phyloP scores from a whole-genome alignment of 1,139 yeast genomes.

The Spencermartinsiella ligniputridi region DNA sequence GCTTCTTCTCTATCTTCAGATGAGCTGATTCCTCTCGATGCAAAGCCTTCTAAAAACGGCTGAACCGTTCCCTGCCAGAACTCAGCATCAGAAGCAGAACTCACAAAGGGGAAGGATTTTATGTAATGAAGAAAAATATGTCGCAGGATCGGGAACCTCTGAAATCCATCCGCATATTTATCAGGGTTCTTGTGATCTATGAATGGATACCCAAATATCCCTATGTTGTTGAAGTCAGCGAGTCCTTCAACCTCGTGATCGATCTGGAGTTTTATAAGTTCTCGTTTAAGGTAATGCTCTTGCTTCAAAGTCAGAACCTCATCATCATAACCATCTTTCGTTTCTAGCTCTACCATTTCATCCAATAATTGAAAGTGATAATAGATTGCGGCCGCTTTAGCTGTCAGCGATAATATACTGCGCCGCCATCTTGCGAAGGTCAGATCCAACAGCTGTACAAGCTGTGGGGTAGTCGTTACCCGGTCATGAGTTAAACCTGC shows the following conservation, averaged over 20 bases:
- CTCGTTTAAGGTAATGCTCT: constrained; percentile 83
- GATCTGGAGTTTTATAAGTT: constrained; percentile 59
- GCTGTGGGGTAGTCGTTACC: too few relatives aligned
- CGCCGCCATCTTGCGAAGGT: too few relatives aligned
- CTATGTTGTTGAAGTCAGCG: constrained; percentile 55
- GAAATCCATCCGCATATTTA: constrained; percentile 15
- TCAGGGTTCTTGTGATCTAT: constrained; percentile 13
- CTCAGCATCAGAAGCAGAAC: constrained; percentile 45
- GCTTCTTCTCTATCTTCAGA: constrained; percentile 67
- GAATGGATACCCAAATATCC: constrained; percentile 74
- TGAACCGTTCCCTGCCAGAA: constrained; percentile 83
- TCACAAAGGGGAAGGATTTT: constrained; percentile 69
- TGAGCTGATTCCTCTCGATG: constrained; percentile 61
- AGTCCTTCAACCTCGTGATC: constrained; percentile 56
- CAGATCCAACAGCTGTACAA: too few relatives aligned
- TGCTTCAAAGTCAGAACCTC: constrained; percentile 46
- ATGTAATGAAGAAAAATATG: constrained; percentile 62
- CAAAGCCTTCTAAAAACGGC: constrained; percentile 72
- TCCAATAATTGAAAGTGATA: too few relatives aligned
- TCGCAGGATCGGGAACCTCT: constrained; percentile 59
- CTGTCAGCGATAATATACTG: too few relatives aligned
- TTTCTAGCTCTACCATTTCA: constrained; percentile 5
- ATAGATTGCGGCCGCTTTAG: too few relatives aligned
- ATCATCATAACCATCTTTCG: not conserved
- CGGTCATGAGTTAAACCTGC: too few relatives aligned